Evolutionary conservation across 495 filamentous ascomycete genomes (phyloP).

Genomic region (Chaetomium tenue): DNA sequence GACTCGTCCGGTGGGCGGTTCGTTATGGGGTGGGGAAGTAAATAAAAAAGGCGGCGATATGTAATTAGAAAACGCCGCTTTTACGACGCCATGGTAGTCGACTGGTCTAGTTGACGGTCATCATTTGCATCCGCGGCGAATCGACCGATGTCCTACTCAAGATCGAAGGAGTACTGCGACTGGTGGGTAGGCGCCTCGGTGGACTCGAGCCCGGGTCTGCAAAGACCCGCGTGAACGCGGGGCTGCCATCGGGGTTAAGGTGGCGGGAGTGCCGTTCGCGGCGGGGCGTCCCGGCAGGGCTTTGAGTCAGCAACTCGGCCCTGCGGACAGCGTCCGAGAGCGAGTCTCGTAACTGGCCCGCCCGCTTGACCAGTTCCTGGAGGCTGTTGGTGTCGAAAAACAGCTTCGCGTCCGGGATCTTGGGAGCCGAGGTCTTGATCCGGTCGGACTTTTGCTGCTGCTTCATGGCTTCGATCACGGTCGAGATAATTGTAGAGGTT

Average conservation of each 20-base stretch:
- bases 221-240: conserved; percentile 63
- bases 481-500: conserved; percentile 62
- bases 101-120: conserved; percentile 58
- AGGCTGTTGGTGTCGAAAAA: conserved; percentile 91
- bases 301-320: conserved; percentile 70
- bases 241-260: conserved; percentile 51
- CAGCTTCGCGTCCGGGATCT: conserved; percentile 66
- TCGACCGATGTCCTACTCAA: conserved; percentile 50
- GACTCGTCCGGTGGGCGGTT: background rate
- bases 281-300: conserved; percentile 53
- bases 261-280: conserved; percentile 25
- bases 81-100: background rate
- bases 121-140: conserved; percentile 63
- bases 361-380: conserved; percentile 79
- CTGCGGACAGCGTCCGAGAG: conserved; percentile 75
- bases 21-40: no score
- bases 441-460: conserved; percentile 53
- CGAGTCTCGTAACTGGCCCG: conserved; percentile 68
- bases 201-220: conserved; percentile 51
- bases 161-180: conserved; percentile 52
- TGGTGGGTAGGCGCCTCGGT: conserved; percentile 48
- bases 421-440: conserved; percentile 44
- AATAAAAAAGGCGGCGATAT: background rate
- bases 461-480: conserved; percentile 79
- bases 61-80: background rate